Base-by-base conservation (phyloP, 208 protist genomes). In the Crithidia sp. region DNA sequence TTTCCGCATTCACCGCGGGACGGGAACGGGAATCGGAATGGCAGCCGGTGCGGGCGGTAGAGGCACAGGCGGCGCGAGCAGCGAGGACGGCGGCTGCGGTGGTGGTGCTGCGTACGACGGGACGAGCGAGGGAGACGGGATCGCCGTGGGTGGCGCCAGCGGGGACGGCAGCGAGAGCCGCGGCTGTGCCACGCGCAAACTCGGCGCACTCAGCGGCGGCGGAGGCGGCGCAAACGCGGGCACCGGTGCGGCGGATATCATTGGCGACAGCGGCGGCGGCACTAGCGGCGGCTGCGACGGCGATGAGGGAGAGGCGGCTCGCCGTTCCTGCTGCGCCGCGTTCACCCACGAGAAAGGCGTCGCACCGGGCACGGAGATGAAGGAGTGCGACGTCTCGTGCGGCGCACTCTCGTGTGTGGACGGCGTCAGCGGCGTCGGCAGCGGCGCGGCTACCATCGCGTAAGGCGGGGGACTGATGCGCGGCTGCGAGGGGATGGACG, bases 1-100 rank as follows among this genome's bases (percentile, higher is more conserved):
- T 37, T 2, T 37, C 1, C 19, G 9, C 45, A n/a, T n/a, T 79
- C n/a, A 82, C 19, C 40, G 64, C 3, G 70, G 56, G 9, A 78
- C 37, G 2, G 71, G 77, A 6, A 73, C 62, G 12, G 77, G 77
- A 9, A 79, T 61, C 0, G 78, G 72, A 59, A 78, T 66, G 39
- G 62, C 5, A 9, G 72, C 36, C 6, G 52, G 65, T n/a, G 5
- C 58, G 13, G n/a, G 65, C 3, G 63, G 49, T 10, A 58, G 76
- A 14, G 54, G 50, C 50, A 52, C 19, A 4, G 28, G 41, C 12
- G 54, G 67, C 41, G 59, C 45, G 13, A 44, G 28, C 40, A 54
- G 68, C 50, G 28, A 5, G 16, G 50, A 4, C 17, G 63, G 43
- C 13, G 52, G 10, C 28, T 28, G 28, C 28, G 57, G 12, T 16